Conservation (phyloP, 805 yeast species). For the Cyberlindnera maclurae region DNA sequence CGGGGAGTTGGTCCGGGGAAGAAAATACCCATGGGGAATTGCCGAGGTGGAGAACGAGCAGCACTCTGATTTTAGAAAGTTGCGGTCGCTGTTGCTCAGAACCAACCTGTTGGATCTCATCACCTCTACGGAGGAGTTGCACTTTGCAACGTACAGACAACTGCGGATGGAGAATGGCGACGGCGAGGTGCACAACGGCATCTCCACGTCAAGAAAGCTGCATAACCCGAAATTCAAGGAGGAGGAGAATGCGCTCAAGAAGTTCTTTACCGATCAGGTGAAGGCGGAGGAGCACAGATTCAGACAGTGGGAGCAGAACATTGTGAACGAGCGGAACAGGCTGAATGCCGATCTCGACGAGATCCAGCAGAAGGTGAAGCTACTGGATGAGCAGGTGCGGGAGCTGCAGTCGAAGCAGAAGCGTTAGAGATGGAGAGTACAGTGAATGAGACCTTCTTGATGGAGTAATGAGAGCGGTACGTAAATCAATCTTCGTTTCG, state of each 20-base stretch:
- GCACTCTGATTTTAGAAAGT: slow-evolving; percentile 79
- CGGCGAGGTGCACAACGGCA: slow-evolving; percentile 18
- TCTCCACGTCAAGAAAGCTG: slow-evolving; percentile 41
- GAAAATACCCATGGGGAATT: slow-evolving; percentile 87
- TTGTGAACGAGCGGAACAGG: slow-evolving; percentile 90
- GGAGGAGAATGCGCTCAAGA: slow-evolving; percentile 90
- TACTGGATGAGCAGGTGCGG: slow-evolving; percentile 70
- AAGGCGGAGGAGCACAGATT: slow-evolving; percentile 95
- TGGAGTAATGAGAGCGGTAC: too few species aligned
- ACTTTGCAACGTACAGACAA: slow-evolving; percentile 74
- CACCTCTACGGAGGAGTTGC: slow-evolving; percentile 71
- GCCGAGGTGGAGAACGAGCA: slow-evolving; percentile 82
- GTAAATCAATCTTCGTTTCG: too few species aligned
- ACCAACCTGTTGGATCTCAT: slow-evolving; percentile 80
- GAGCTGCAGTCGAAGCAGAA: slow-evolving; percentile 44
- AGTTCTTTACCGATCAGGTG: slow-evolving; percentile 93
- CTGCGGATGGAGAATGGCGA: slow-evolving; percentile 53
- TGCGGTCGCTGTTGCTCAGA: slow-evolving; percentile 72
- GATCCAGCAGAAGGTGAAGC: slow-evolving; percentile 69
- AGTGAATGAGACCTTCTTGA: too few species aligned
- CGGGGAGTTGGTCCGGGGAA: slow-evolving; percentile 65
- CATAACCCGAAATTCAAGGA: slow-evolving; percentile 93
- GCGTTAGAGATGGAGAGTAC: slow-evolving; percentile 31
- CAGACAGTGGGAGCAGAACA: slow-evolving; percentile 97
- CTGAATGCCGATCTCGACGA: slow-evolving; percentile 90